phyloP scores from a whole-genome alignment of 208 protist genomes.

The Trypanosoma boissoni region DNA sequence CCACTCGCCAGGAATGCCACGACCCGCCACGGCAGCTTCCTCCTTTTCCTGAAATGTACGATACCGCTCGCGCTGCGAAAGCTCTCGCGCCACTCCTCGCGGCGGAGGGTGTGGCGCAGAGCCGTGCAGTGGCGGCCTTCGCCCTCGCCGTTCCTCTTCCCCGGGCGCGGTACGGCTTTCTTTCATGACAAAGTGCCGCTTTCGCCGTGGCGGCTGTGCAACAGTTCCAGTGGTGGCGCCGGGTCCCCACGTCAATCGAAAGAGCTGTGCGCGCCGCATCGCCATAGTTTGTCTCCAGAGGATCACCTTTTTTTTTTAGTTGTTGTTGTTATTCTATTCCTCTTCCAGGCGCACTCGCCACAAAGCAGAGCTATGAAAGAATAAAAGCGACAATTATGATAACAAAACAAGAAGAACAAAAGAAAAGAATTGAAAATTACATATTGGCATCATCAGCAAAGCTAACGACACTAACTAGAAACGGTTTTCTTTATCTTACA shows the following conservation, averaged over 20 bases:
- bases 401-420: too few species aligned
- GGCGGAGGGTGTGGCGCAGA: constrained; percentile 5
- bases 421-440: too few species aligned
- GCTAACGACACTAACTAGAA: too few species aligned
- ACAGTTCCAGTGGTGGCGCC: constrained; percentile 4
- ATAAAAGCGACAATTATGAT: too few species aligned
- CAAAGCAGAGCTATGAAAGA: too few species aligned
- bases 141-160: not conserved
- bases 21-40: constrained; percentile 10
- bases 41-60: constrained; percentile 18
- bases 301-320: too few species aligned
- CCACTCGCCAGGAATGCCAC: constrained; percentile 40
- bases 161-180: not conserved
- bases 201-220: constrained; percentile 19
- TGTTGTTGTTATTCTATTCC: too few species aligned
- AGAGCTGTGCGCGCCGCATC: constrained; percentile 5
- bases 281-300: too few species aligned
- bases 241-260: constrained; percentile 15
- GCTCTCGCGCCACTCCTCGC: constrained; percentile 10
- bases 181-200: constrained; percentile 26
- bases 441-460: too few species aligned
- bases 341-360: too few species aligned
- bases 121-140: not conserved
- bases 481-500: too few species aligned
- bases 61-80: constrained; percentile 41